Evolutionary conservation across 768 basidiomycete species (phyloP).

Genomic region (Panus rudis): DNA sequence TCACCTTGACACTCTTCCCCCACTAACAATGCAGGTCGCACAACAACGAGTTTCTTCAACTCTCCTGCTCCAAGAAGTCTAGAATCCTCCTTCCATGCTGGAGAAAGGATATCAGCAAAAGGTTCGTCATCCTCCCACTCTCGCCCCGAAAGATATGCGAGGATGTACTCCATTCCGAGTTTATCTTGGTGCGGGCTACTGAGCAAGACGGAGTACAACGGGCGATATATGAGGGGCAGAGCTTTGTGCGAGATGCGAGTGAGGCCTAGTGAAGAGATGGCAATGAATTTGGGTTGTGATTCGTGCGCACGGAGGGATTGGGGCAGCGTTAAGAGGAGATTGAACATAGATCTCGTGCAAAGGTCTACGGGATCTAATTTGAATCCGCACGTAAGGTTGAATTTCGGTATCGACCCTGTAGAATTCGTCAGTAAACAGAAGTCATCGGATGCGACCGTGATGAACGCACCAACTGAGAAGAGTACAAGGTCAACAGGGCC

Average conservation of each 20-base stretch:
- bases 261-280: slow-evolving; percentile 46
- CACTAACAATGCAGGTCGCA: slow-evolving; percentile 55
- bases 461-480: slow-evolving; percentile 51
- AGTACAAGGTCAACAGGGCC: slow-evolving; percentile 45
- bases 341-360: slow-evolving; percentile 50
- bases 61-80: slow-evolving; percentile 38
- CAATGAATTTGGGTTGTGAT: slow-evolving; percentile 42
- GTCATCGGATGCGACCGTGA: neutral
- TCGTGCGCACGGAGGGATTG: slow-evolving; percentile 16
- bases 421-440: slow-evolving; percentile 2
- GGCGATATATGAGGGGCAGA: slow-evolving; percentile 42
- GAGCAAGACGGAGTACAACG: slow-evolving; percentile 41
- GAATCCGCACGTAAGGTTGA: slow-evolving; percentile 41
- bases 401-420: slow-evolving; percentile 40
- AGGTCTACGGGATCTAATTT: slow-evolving; percentile 47
- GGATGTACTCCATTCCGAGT: slow-evolving; percentile 45
- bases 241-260: slow-evolving; percentile 35
- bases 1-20: slow-evolving; percentile 42
- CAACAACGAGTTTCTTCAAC: slow-evolving; percentile 38
- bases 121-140: slow-evolving; percentile 44
- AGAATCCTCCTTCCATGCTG: slow-evolving; percentile 35
- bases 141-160: slow-evolving; percentile 44
- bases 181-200: slow-evolving; percentile 52
- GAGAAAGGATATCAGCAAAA: slow-evolving; percentile 33
- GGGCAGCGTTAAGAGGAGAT: slow-evolving; percentile 50